Conservation (phyloP, 1,284 basidiomycete species). For the Pseudozyma hubeiensis region DNA sequence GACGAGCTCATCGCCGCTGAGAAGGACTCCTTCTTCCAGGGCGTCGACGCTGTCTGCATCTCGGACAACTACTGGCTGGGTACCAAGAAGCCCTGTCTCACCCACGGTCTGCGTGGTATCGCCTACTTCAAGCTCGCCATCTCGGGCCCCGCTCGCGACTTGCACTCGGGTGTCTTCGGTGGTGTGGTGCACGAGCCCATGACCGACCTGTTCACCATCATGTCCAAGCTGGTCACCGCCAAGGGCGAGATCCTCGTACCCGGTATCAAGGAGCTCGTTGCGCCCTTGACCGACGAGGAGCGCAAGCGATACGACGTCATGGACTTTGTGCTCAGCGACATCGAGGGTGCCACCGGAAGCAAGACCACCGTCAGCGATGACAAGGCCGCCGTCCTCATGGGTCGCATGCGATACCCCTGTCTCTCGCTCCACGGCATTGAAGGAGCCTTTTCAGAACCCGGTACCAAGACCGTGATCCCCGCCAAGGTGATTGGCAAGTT, state of each 20-base stretch:
- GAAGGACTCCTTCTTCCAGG: slow-evolving; percentile 85
- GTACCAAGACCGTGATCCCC: slow-evolving; percentile 91
- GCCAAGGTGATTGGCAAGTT: slow-evolving; percentile 81
- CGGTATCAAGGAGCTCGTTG: slow-evolving; percentile 89
- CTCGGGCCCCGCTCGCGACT: slow-evolving; percentile 85
- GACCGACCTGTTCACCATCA: slow-evolving; percentile 74
- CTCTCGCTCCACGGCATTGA: slow-evolving; percentile 96
- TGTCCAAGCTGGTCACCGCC: slow-evolving; percentile 83
- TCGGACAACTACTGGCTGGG: slow-evolving; percentile 70
- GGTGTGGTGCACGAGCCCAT: slow-evolving; percentile 72
- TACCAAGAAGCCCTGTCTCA: slow-evolving; percentile 69
- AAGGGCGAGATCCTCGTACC: slow-evolving; percentile 88
- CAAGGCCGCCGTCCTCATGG: slow-evolving; percentile 88
- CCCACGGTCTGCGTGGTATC: slow-evolving; percentile 77
- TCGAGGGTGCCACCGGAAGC: slow-evolving; percentile 83
- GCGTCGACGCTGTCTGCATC: slow-evolving; percentile 95
- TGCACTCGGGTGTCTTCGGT: slow-evolving; percentile 80
- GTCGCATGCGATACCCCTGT: slow-evolving; percentile 78
- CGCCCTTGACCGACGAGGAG: slow-evolving; percentile 81
- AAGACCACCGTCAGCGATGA: slow-evolving; percentile 81
- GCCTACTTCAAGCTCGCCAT: slow-evolving; percentile 88
- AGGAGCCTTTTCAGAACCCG: slow-evolving; percentile 83
- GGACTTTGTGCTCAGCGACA: slow-evolving; percentile 73
- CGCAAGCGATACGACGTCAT: slow-evolving; percentile 72
- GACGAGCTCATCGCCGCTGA: slow-evolving; percentile 89